A percentile compares a stretch with the other conserved stretches of the same genome.
Evolutionary conservation across 2,329 filamentous ascomycete genomes (phyloP).

Genomic region (Aspergillus pseudotamarii): DNA sequence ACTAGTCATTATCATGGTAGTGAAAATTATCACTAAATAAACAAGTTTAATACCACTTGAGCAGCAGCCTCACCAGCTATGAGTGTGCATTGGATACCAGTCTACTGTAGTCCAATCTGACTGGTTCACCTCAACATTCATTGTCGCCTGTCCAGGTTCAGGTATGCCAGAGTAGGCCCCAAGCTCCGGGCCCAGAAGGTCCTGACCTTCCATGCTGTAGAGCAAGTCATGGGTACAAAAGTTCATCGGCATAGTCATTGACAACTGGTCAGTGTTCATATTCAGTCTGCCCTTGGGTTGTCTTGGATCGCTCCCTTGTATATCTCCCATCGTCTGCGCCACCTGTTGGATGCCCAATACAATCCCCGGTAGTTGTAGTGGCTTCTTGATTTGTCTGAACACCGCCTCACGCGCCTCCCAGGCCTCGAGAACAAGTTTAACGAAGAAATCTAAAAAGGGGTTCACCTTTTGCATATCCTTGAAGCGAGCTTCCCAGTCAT

Average conservation of each 20-base stretch:
- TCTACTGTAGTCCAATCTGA: neutral
- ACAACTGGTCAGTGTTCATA: neutral
- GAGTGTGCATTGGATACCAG: neutral
- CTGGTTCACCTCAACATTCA: neutral
- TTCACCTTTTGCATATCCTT: conserved; percentile 11
- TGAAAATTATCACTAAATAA: neutral
- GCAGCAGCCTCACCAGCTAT: neutral
- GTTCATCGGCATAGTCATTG: neutral
- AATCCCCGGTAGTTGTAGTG: conserved; percentile 29
- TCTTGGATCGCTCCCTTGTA: neutral
- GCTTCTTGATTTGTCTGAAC: conserved; percentile 14
- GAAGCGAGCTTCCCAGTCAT: conserved; percentile 48
- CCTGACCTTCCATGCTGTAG: neutral
- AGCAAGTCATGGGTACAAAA: neutral
- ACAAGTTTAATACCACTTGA: neutral
- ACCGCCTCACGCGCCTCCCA: conserved; percentile 40
- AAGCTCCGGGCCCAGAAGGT: neutral
- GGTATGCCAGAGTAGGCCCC: neutral
- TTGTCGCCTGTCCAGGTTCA: neutral
- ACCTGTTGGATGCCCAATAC: conserved; percentile 30
- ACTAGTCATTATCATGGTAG: neutral
- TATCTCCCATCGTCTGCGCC: neutral
- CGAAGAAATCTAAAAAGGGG: conserved; percentile 36
- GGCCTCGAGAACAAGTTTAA: conserved; percentile 43
- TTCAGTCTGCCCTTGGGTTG: neutral